Conservation (phyloP, 352 stramenopile genomes). For the Globisporangium echinulatum region DNA sequence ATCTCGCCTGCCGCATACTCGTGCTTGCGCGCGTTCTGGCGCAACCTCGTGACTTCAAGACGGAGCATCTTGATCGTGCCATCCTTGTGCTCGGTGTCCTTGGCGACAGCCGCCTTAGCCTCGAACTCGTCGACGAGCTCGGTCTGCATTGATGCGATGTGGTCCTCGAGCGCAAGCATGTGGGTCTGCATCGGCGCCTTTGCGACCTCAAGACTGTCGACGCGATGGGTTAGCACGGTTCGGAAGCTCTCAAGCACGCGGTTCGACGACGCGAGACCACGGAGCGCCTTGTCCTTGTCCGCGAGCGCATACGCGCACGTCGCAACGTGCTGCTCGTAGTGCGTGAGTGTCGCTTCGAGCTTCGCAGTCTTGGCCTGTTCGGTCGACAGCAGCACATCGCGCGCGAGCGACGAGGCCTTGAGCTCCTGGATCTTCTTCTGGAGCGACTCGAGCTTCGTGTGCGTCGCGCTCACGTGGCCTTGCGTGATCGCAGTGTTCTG, state of each 20-base stretch:
- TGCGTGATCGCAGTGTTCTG: constrained; percentile 81
- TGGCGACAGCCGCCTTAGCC: constrained; percentile 45
- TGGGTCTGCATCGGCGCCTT: constrained; percentile 69
- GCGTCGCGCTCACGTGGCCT: constrained; percentile 66
- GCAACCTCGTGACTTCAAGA: constrained; percentile 69
- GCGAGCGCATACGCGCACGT: constrained; percentile 51
- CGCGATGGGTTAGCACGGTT: constrained; percentile 67
- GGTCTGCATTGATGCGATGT: constrained; percentile 74
- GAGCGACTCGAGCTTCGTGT: constrained; percentile 75
- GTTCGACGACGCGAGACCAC: constrained; percentile 61
- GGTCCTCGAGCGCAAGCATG: constrained; percentile 41
- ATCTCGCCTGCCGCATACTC: constrained; percentile 77
- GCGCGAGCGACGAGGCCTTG: constrained; percentile 57
- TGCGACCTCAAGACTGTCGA: constrained; percentile 66
- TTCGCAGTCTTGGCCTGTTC: constrained; percentile 62
- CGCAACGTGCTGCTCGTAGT: constrained; percentile 77
- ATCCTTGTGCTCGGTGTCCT: constrained; percentile 69
- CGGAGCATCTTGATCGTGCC: constrained; percentile 68
- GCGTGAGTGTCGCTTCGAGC: constrained; percentile 51
- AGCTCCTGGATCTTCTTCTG: constrained; percentile 85
- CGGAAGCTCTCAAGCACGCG: constrained; percentile 79
- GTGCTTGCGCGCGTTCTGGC: constrained; percentile 70
- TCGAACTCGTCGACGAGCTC: constrained; percentile 73
- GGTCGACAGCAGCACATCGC: constrained; percentile 65
- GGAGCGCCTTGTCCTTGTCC: constrained; percentile 70